phyloP scores from a whole-genome alignment of 345 rosid genomes.

The Iberis pinnata region DNA sequence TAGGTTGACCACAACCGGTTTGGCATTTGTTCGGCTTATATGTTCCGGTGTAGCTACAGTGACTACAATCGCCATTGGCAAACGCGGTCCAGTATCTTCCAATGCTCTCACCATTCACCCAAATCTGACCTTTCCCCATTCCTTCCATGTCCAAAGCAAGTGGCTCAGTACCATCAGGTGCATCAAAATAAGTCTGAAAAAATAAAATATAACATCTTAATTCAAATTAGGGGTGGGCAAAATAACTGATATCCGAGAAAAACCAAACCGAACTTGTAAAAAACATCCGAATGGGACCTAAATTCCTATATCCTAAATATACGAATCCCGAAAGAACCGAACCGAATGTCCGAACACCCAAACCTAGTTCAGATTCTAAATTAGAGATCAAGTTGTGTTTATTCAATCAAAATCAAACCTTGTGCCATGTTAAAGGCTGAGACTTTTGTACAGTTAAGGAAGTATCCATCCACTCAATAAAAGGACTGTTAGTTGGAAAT shows the following conservation, averaged over 20 bases:
- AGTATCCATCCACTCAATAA: slow-evolving; percentile 69
- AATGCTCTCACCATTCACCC: slow-evolving; percentile 90
- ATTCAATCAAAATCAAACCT: slow-evolving; percentile 37
- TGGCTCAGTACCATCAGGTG: slow-evolving; percentile 90
- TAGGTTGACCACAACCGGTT: slow-evolving; percentile 89
- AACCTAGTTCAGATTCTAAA: too few relatives aligned
- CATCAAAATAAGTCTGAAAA: slow-evolving; percentile 65
- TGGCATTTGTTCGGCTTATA: slow-evolving; percentile 80
- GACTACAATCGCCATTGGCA: slow-evolving; percentile 70
- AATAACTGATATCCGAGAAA: too few relatives aligned
- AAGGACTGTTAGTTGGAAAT: slow-evolving; percentile 51
- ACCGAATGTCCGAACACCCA: too few relatives aligned
- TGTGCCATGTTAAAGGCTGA: slow-evolving; percentile 94
- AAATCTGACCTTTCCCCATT: slow-evolving; percentile 96
- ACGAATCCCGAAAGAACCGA: too few relatives aligned
- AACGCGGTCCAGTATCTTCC: slow-evolving; percentile 96
- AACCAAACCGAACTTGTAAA: too few relatives aligned
- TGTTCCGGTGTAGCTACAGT: slow-evolving; percentile 69
- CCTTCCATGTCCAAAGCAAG: slow-evolving; percentile 94
- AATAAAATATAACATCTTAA: background rate
- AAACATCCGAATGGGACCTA: too few relatives aligned
- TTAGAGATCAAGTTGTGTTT: background rate
- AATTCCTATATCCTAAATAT: too few relatives aligned
- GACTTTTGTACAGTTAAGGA: slow-evolving; percentile 56
- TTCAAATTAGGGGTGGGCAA: too few relatives aligned